Conservation (phyloP, 495 filamentous ascomycete genomes). For the Penicillium cataractarum region DNA sequence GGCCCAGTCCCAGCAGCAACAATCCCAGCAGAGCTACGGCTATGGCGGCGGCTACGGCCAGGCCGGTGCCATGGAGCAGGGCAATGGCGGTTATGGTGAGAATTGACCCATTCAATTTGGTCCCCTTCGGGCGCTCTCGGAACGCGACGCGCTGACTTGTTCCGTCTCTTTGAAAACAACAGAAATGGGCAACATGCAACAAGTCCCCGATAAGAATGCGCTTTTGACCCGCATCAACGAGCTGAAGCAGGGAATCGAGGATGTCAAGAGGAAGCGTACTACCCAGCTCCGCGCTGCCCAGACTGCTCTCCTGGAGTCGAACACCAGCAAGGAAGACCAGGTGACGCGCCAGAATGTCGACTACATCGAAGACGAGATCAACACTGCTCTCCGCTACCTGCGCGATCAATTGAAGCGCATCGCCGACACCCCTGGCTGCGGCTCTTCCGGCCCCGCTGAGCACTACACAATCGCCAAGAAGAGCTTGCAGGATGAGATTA, state of each 20-base stretch:
- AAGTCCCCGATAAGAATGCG: constrained; percentile 63
- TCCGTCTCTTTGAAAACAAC: constrained; percentile 28
- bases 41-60: constrained; percentile 44
- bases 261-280: constrained; percentile 44
- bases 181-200: constrained; percentile 68
- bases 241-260: constrained; percentile 71
- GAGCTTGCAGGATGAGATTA: constrained; percentile 76
- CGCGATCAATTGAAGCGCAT: constrained; percentile 73
- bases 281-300: constrained; percentile 43
- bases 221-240: constrained; percentile 82
- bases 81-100: constrained; percentile 49
- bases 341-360: constrained; percentile 53
- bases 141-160: constrained; percentile 15
- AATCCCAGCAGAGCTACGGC: constrained; percentile 43
- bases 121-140: neutral
- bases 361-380: constrained; percentile 76
- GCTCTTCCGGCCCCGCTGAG: constrained; percentile 64
- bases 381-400: constrained; percentile 76
- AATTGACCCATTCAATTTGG: constrained; percentile 4
- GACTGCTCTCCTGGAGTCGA: constrained; percentile 47
- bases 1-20: constrained; percentile 30
- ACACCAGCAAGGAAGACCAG: constrained; percentile 50
- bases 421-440: constrained; percentile 76
- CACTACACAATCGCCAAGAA: constrained; percentile 76
- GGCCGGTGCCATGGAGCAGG: constrained; percentile 48